These are phyloP conservation scores for Ophiobolus disseminans DNA, from an alignment of 2,329 filamentous ascomycete genomes.

Conservation along the genomic window DNA sequence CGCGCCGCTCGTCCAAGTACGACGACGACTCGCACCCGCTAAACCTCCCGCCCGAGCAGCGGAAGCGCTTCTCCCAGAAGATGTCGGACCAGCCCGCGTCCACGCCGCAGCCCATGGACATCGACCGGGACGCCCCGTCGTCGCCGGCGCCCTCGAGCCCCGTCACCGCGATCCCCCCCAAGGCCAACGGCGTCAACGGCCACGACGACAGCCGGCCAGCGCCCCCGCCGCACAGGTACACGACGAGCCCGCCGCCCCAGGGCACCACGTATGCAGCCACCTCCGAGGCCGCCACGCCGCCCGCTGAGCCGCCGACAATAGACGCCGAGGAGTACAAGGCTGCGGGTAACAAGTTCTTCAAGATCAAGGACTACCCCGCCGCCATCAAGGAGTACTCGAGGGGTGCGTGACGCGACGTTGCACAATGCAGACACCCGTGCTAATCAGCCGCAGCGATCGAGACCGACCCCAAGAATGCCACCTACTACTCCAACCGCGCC, in stretches of 20 bases:
- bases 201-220: conserved; percentile 62
- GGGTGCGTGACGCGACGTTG: conserved; percentile 64
- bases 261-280: conserved; percentile 48
- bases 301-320: conserved; percentile 60
- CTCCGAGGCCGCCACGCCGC: conserved; percentile 48
- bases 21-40: conserved; percentile 84
- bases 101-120: conserved; percentile 76
- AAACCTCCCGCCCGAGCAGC: conserved; percentile 88
- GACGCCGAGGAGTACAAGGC: conserved; percentile 93
- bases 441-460: conserved; percentile 73
- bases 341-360: conserved; percentile 95
- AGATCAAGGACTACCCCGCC: conserved; percentile 85
- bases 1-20: conserved; percentile 49
- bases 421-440: conserved; percentile 21
- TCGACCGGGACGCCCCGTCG: conserved; percentile 70
- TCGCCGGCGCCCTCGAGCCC: conserved; percentile 62
- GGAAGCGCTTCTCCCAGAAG: conserved; percentile 76
- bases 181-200: conserved; percentile 55
- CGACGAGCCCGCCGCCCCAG: conserved; percentile 57
- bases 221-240: conserved; percentile 73
- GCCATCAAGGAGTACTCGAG: conserved; percentile 95
- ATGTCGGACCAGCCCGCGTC: conserved; percentile 60
- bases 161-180: conserved; percentile 55
- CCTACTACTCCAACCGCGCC: conserved; percentile 92
- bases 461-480: conserved; percentile 81